Evolutionary conservation across 495 filamentous ascomycete genomes (phyloP).

Genomic region (Aspergillus diversus): DNA sequence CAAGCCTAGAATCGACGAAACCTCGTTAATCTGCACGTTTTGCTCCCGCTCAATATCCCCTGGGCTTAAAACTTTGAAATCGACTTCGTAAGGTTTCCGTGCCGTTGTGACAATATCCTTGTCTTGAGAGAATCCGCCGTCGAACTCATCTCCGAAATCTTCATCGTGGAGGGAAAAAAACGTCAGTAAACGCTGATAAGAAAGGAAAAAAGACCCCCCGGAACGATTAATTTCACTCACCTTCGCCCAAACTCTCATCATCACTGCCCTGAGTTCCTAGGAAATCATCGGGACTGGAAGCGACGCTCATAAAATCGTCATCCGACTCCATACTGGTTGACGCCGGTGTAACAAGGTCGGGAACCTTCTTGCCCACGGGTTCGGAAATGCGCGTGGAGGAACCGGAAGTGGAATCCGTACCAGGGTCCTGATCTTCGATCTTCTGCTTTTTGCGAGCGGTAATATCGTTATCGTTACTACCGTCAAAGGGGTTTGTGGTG

Average conservation of each 20-base stretch:
- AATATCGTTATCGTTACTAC: conserved; percentile 5
- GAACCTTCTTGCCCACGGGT: conserved; percentile 22
- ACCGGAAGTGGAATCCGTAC: conserved; percentile 9
- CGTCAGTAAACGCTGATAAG: conserved; percentile 10
- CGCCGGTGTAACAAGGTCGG: conserved; percentile 49
- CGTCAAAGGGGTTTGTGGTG: conserved; percentile 28
- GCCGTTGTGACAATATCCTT: conserved; percentile 74
- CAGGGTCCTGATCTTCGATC: conserved; percentile 8
- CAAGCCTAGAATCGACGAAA: conserved; percentile 84
- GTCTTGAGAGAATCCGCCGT: conserved; percentile 73
- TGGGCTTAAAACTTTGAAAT: conserved; percentile 79
- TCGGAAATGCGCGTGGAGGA: conserved; percentile 19
- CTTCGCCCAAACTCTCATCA: conserved; percentile 76
- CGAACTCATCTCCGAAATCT: conserved; percentile 78
- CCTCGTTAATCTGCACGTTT: conserved; percentile 81
- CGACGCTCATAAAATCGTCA: conserved; percentile 89
- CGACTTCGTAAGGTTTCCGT: conserved; percentile 80
- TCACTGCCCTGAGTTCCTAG: conserved; percentile 70
- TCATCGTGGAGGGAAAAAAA: conserved; percentile 25
- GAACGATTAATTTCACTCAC: conserved; percentile 49
- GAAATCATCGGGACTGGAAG: conserved; percentile 78
- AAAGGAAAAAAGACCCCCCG: neutral
- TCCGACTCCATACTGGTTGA: conserved; percentile 86
- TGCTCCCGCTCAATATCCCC: conserved; percentile 80
- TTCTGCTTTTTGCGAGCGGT: conserved; percentile 25